Evolutionary conservation across 306 rosid genomes (phyloP).

Genomic region (Prunus mume): DNA sequence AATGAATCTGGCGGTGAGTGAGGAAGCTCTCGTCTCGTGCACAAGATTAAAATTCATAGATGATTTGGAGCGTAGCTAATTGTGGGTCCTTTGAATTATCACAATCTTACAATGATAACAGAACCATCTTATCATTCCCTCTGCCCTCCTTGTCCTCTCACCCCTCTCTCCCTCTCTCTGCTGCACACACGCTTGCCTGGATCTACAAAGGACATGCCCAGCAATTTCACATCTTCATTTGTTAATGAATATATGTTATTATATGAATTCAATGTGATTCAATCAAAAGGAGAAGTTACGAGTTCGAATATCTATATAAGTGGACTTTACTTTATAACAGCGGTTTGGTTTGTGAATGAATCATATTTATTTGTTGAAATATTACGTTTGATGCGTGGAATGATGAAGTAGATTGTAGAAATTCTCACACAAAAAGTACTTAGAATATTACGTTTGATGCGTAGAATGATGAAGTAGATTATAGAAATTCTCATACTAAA

Average conservation of each 20-base stretch:
- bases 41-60: not conserved
- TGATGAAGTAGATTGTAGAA: not conserved
- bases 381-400: not conserved
- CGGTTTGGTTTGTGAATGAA: no score
- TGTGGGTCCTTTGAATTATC: slow-evolving; percentile 22
- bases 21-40: not conserved
- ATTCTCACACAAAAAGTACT: not conserved
- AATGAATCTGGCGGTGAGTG: not conserved
- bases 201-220: not conserved
- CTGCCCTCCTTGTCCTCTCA: slow-evolving; percentile 22
- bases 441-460: not conserved
- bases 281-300: not conserved
- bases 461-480: not conserved
- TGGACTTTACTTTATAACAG: no score
- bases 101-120: slow-evolving; percentile 26
- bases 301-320: no score
- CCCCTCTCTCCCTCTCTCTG: slow-evolving; percentile 13
- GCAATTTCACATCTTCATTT: no score
- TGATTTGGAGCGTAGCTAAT: slow-evolving; percentile 1
- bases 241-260: no score
- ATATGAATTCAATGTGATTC: not conserved
- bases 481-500: not conserved
- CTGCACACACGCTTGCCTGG: slow-evolving; percentile 57
- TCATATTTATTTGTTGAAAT: no score
- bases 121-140: slow-evolving; percentile 37